Conservation (phyloP, 495 filamentous ascomycete genomes). For the Lasiosphaeriaceae sp. region DNA sequence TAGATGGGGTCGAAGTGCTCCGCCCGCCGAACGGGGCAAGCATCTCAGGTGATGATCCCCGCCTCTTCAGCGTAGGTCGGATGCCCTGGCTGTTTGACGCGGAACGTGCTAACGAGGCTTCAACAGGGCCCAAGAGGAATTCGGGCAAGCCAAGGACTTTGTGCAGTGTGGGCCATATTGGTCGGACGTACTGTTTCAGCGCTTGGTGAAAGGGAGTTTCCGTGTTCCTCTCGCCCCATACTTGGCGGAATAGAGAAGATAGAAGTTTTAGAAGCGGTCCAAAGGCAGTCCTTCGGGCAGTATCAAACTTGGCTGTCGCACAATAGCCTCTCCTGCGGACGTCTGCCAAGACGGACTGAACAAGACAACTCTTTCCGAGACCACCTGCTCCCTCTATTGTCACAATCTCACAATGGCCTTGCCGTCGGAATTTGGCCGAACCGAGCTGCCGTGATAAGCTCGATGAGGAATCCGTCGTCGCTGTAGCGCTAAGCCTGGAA, state of each 20-base stretch:
- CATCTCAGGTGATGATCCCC: slow-evolving; percentile 41
- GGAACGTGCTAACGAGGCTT: slow-evolving; percentile 11
- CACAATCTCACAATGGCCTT: slow-evolving; percentile 72
- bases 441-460: slow-evolving; percentile 43
- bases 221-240: slow-evolving; percentile 85
- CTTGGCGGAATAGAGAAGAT: slow-evolving; percentile 81
- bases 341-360: slow-evolving; percentile 70
- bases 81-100: slow-evolving; percentile 17
- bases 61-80: slow-evolving; percentile 27
- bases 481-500: slow-evolving; percentile 25
- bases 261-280: slow-evolving; percentile 76
- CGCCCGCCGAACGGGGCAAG: slow-evolving; percentile 14
- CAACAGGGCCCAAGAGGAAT: slow-evolving; percentile 53
- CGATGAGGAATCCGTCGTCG: slow-evolving; percentile 28
- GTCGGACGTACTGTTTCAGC: slow-evolving; percentile 66
- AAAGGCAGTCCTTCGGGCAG: slow-evolving; percentile 74
- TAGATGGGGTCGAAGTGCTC: slow-evolving; percentile 16
- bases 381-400: slow-evolving; percentile 72
- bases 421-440: slow-evolving; percentile 58
- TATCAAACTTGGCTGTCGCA: slow-evolving; percentile 79
- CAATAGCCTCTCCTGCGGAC: slow-evolving; percentile 76
- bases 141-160: slow-evolving; percentile 75
- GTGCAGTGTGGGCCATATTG: slow-evolving; percentile 75
- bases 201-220: slow-evolving; percentile 76
- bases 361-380: slow-evolving; percentile 77